Evolutionary conservation across 306 rosid genomes (phyloP), one percentile per base, ranked within the genome.

Genomic region (Rubus parviflorus): DNA sequence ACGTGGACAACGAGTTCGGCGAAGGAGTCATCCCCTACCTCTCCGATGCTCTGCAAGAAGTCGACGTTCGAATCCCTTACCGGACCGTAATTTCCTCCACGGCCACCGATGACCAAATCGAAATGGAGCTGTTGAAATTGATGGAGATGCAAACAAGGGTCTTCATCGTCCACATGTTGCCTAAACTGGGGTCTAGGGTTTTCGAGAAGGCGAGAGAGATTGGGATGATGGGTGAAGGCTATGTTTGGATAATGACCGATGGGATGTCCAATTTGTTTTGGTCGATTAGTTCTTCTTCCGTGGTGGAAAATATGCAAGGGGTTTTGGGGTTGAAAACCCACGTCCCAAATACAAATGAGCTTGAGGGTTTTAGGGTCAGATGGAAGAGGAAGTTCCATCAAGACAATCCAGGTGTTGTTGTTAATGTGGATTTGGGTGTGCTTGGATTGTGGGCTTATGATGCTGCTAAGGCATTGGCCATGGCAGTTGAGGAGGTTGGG

Each of bases 391-490:
- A 81, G 49, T 85, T 89, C 75, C 17, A 70, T 2, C 23, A 2
- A 0, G 85, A 91, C 5, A 68, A 89, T 56, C 88, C 83, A 9
- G 5, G 15, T 0, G 66, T 80, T 0, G 61, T 79, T 45, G 52
- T 49, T 35, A 70, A 83, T n/a, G 73, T 58, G 3, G 45, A 82
- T 45, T 68, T 85, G 52, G 73, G 77, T 47, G 78, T 72, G 20
- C 78, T 70, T 23, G 90, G 93, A 5, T 5, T 80, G 8, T 88
- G 91, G 97, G 97, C 95, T 16, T 75, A 92, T 47, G 93, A 92
- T 72, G 78, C 92, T 17, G 74, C 81, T 58, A 75, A 73, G 10
- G 88, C 97, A 7, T 46, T 91, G 30, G 91, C 92, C 15, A 85
- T 52, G 85, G 88, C 95, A 4, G 64, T 83, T 7, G 91, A 92